These are phyloP conservation scores for Microbotryum saponariae DNA, from an alignment of 1,284 basidiomycete species.

Conservation along the genomic window DNA sequence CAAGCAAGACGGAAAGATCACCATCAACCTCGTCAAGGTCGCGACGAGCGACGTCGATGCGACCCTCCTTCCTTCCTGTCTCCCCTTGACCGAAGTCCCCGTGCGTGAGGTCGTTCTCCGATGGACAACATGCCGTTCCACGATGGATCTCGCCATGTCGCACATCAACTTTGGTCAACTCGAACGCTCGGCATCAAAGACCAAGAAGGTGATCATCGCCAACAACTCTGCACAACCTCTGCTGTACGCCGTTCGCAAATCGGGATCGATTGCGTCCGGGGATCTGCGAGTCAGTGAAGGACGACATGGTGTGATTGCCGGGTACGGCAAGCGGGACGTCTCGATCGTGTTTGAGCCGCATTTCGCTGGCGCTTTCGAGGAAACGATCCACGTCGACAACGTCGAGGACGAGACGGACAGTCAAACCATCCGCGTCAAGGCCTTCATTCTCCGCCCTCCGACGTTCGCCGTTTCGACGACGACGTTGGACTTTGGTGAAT, in stretches of 20 bases:
- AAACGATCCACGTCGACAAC: slow-evolving; percentile 47
- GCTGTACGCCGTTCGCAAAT: slow-evolving; percentile 47
- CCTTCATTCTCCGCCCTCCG: slow-evolving; percentile 45
- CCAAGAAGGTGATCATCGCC: slow-evolving; percentile 47
- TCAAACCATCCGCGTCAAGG: slow-evolving; percentile 47
- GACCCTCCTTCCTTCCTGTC: slow-evolving; percentile 33
- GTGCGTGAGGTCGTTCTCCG: slow-evolving; percentile 48
- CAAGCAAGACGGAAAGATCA: slow-evolving; percentile 47
- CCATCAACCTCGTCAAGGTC: slow-evolving; percentile 46
- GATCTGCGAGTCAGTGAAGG: slow-evolving; percentile 48
- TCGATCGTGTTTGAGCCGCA: slow-evolving; percentile 44
- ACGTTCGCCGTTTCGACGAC: slow-evolving; percentile 43
- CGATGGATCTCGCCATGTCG: slow-evolving; percentile 48
- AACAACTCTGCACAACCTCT: slow-evolving; percentile 45
- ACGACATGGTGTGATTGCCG: slow-evolving; percentile 47
- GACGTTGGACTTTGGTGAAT: slow-evolving; percentile 47
- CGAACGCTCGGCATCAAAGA: slow-evolving; percentile 47
- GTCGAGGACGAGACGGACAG: slow-evolving; percentile 46
- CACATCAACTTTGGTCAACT: slow-evolving; percentile 50
- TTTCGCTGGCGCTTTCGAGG: slow-evolving; percentile 44
- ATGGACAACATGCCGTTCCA: slow-evolving; percentile 44
- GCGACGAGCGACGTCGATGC: slow-evolving; percentile 38
- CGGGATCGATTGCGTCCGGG: slow-evolving; percentile 48
- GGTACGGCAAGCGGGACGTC: slow-evolving; percentile 48
- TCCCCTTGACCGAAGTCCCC: slow-evolving; percentile 43